Conservation (phyloP, 2,329 filamentous ascomycete species). For the Aspergillus ruber region DNA sequence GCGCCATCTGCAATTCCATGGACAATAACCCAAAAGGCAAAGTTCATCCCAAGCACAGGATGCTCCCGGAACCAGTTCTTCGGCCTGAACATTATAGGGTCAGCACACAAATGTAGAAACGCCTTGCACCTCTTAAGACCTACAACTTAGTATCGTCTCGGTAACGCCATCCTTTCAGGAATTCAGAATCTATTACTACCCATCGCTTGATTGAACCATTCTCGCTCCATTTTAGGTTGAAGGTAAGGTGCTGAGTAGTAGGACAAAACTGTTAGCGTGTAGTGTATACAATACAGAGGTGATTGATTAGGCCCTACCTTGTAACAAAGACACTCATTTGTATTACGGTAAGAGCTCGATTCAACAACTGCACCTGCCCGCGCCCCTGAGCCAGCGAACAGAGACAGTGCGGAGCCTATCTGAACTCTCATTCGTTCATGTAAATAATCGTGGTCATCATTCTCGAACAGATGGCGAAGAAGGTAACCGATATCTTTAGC, state of each 20-base stretch:
- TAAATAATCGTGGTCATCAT: slow-evolving; percentile 5
- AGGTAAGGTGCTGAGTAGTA: background rate
- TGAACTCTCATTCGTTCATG: slow-evolving; percentile 9
- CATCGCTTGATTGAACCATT: slow-evolving; percentile 4
- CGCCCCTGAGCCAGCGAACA: slow-evolving; percentile 6
- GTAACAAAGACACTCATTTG: slow-evolving; percentile 16
- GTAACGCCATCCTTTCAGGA: background rate
- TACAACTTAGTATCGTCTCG: background rate
- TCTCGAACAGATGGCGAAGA: slow-evolving; percentile 7
- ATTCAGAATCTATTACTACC: slow-evolving; percentile 2
- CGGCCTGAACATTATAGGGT: background rate
- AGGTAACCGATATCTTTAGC: slow-evolving; percentile 13
- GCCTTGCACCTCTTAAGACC: background rate
- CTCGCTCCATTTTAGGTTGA: slow-evolving; percentile 4
- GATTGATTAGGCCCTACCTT: no score
- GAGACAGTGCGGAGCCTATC: slow-evolving; percentile 2
- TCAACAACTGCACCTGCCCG: slow-evolving; percentile 11
- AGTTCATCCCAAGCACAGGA: background rate
- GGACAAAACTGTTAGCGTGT: background rate
- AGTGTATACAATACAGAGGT: no score
- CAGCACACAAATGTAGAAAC: background rate
- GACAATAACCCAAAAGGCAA: background rate
- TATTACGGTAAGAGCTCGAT: slow-evolving; percentile 11
- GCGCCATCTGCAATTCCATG: background rate
- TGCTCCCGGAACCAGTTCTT: slow-evolving; percentile 1